Base-by-base conservation (phyloP, 2,329 filamentous ascomycete genomes). In the Aspergillus aculeatinus region DNA sequence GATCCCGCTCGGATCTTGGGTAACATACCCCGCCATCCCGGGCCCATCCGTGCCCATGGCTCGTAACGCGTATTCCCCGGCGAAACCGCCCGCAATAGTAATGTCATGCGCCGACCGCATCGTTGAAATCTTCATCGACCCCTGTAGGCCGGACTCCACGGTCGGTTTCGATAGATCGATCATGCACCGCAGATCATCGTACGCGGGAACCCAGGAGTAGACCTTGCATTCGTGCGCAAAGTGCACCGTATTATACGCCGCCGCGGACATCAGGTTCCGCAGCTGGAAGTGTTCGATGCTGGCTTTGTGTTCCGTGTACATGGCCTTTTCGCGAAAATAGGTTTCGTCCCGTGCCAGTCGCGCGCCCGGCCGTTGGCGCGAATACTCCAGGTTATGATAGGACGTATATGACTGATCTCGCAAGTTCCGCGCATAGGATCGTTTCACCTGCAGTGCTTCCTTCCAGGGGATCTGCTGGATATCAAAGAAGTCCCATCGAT, bases 271-370 rank as follows among this genome's bases (percentile, higher is more conserved):
- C 9, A 85, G 72, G 63, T 87, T 85, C 14, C 85, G 83, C 3
- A 87, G 77, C 65, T 87, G 85, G 63, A 85, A 86, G 68, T 87
- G 85, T 31, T 81, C 78, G 51, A 83, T 79, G n/a, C 76, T 78
- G 4, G 82, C 79, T 57, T 76, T 79, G 62, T 82, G 79, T 11
- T 73, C 73, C 0, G 80, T 82, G 61, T 81, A 79, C 75, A 82
- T 82, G 31, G 79, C 74, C 48, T 77, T 76, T 58, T 80, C 81
- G 4, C 73, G 75, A 69, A 83, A 84, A 63, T 77, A 82, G 21
- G 69, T 73, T 62, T 82, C 82, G 1, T 72, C 74, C 42, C 72
- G 72, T 9, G 74, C 75, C 10, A 81, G 66, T 31, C 61, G 67
- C 31, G 67, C 63, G 6, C 72, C 67, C 44, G 65, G 65, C 49